phyloP scores from a whole-genome alignment of 805 yeast species.

The Nakazawaea molendinolei region DNA sequence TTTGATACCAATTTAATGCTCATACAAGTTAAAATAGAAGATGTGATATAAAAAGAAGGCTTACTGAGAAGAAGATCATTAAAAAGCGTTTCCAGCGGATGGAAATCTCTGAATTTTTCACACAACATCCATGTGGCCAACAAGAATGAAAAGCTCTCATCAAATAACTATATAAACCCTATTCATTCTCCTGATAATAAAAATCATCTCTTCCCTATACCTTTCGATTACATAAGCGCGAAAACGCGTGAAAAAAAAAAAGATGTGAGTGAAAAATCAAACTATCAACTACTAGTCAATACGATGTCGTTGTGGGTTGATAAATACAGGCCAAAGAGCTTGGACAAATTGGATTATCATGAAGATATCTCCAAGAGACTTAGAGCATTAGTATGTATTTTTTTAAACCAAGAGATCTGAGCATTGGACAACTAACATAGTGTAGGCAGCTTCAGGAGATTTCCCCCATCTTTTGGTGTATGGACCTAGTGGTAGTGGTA shows the following conservation, averaged over 20 bases:
- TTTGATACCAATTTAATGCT: no score
- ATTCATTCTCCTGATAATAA: no score
- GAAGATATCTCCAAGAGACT: constrained; percentile 56
- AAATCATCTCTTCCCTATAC: background rate
- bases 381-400: constrained; percentile 40
- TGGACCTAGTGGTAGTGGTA: constrained; percentile 97
- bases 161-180: background rate
- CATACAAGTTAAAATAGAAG: no score
- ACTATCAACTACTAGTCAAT: background rate
- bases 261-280: background rate
- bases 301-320: constrained; percentile 95
- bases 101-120: no score
- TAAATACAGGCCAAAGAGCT: constrained; percentile 73
- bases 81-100: no score
- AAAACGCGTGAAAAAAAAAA: background rate
- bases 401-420: constrained; percentile 10
- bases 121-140: background rate
- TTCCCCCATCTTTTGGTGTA: constrained; percentile 89
- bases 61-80: no score
- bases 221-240: background rate
- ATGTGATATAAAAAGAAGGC: no score
- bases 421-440: background rate
- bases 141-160: background rate
- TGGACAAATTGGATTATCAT: constrained; percentile 65
- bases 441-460: constrained; percentile 60